These are phyloP conservation scores for Aspergillus cejpii DNA, from an alignment of 2,329 filamentous ascomycete species.

Conservation along the genomic window DNA sequence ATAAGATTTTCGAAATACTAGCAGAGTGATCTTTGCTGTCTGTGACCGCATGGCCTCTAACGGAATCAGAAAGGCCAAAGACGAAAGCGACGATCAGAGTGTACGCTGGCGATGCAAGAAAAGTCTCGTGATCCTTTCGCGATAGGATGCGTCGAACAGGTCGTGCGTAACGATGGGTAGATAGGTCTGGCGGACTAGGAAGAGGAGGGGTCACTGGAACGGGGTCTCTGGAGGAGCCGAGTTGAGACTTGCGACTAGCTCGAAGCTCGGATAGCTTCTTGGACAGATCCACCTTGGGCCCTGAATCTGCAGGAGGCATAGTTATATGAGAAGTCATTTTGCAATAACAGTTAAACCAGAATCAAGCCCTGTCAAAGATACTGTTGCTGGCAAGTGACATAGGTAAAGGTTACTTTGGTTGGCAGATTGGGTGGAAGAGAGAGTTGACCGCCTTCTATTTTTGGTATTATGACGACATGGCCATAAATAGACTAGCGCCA, in stretches of 20 bases:
- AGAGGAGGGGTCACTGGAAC: slow-evolving; percentile 70
- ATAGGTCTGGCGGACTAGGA: slow-evolving; percentile 58
- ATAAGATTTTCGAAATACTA: slow-evolving; percentile 57
- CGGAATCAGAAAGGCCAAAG: slow-evolving; percentile 76
- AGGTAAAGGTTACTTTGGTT: background rate
- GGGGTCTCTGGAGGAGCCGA: slow-evolving; percentile 42
- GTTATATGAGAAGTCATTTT: slow-evolving; percentile 21
- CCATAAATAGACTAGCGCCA: slow-evolving; percentile 6
- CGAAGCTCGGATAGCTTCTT: slow-evolving; percentile 37
- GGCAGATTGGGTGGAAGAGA: background rate
- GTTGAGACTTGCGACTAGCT: slow-evolving; percentile 29
- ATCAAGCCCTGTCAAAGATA: background rate
- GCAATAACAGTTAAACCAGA: background rate
- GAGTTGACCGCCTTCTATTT: slow-evolving; percentile 11
- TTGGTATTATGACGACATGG: background rate
- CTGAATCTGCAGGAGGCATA: slow-evolving; percentile 11
- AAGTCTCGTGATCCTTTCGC: slow-evolving; percentile 69
- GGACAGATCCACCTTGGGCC: slow-evolving; percentile 33
- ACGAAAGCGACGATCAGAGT: slow-evolving; percentile 74
- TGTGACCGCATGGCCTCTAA: slow-evolving; percentile 46
- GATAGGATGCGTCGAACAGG: slow-evolving; percentile 79
- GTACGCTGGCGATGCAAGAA: slow-evolving; percentile 69
- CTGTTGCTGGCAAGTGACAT: background rate
- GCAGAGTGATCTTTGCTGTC: slow-evolving; percentile 42
- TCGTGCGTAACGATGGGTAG: slow-evolving; percentile 54